Evolutionary conservation across 352 stramenopile species (phyloP), one percentile per base, ranked within the genome.

Genomic region (Thraustochytrium striatum): DNA sequence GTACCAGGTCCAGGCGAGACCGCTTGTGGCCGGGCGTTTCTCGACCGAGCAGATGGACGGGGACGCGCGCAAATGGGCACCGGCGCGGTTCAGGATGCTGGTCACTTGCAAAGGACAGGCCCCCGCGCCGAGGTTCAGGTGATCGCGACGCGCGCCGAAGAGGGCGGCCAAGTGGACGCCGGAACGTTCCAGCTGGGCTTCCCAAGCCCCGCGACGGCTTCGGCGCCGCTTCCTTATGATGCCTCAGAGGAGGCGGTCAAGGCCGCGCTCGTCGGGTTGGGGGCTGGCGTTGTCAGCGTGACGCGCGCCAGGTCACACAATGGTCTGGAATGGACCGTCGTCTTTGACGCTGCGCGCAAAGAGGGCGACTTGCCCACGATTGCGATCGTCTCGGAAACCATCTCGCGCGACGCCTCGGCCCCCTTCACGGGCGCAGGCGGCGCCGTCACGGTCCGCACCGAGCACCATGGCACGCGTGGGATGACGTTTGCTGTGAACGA

Each of bases 1-100:
- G 35, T 72, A 61, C 36, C 44, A 75, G 50, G 30, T 75, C 9
- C 65, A 75, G 50, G 65, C 32, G 39, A 30, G 65, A 5, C 19
- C n/a, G 50, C 35, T 75, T 28, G 7, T 9, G 9, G 65, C 41
- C 1, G 65, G 65, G 8, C 44, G 52, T 5, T 8, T 11, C 21
- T 75, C 65, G 8, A 75, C 44, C 7, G 65, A 75, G 50, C 52
- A 62, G n/a, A 16, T 62, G 13, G 65, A 75, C 1, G 65, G 47
- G 11, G 65, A 75, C 13, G 36, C 58, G 7, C 11, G n/a, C 1
- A 25, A 21, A 3, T 75, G 65, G 65, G 21, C 59, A 3, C 21
- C n/a, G 9, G 59, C 41, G 30, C 25, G 9, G 21, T 70, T 3
- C 0, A 52, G 30, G 59, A 38, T 7, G 35, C 36, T 0, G 5